Evolutionary conservation across 768 basidiomycete genomes (phyloP).

Genomic region (Amanita exitialis): DNA sequence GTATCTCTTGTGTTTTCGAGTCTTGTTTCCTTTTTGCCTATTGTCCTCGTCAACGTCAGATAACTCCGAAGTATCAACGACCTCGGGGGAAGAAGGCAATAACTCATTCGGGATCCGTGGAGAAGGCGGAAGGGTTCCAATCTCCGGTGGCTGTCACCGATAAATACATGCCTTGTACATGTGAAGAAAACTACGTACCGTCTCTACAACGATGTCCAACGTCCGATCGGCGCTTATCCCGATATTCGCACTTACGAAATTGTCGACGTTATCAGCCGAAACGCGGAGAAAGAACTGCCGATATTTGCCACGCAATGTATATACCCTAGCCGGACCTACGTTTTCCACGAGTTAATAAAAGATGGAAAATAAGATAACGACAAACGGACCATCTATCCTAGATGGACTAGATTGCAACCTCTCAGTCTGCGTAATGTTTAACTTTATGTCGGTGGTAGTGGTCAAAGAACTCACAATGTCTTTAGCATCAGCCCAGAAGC

Average conservation of each 20-base stretch:
- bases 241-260: constrained; percentile 47
- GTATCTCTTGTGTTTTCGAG: neutral
- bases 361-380: neutral
- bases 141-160: constrained; percentile 21
- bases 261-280: constrained; percentile 37
- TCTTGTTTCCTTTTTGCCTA: neutral
- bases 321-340: constrained; percentile 60
- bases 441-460: neutral
- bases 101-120: constrained; percentile 22
- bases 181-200: constrained; percentile 26
- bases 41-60: neutral
- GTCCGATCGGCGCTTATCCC: constrained; percentile 43
- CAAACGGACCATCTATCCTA: constrained; percentile 54
- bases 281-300: constrained; percentile 61
- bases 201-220: constrained; percentile 48
- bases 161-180: neutral
- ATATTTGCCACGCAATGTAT: constrained; percentile 56
- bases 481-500: constrained; percentile 64
- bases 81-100: constrained; percentile 3
- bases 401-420: constrained; percentile 52
- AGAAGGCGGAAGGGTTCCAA: constrained; percentile 21
- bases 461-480: constrained; percentile 34
- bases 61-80: neutral
- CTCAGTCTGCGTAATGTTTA: constrained; percentile 23
- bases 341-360: constrained; percentile 2